Evolutionary conservation across 495 filamentous ascomycete species (phyloP), one percentile per base, ranked within the genome.

Genomic region (Talaromyces ruber): DNA sequence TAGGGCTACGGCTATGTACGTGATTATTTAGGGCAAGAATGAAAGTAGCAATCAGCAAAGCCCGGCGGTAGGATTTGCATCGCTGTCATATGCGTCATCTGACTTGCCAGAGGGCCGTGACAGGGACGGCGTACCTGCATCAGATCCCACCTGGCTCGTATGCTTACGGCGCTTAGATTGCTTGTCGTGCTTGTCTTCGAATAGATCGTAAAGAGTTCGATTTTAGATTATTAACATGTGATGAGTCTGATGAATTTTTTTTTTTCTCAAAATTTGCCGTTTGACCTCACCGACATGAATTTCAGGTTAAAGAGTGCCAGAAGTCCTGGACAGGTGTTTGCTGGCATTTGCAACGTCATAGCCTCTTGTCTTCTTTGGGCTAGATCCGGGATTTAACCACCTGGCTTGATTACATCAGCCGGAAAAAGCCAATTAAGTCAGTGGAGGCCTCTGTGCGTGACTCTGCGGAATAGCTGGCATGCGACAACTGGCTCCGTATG

Each of bases 91-190:
- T 53, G 50, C 50, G 50, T 53, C 50, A 53, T 53, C n/a, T 14
- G 12, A 53, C 25, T 24, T 53, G 50, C 21, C 21, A 53, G 18
- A 47, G n/a, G 43, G 18, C 43, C 2, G 43, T 47, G 43, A 47
- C 43, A 47, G 25, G 50, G 28, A 53, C 50, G 50, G 50, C 50
- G 50, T 53, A 53, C 50, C 50, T 53, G 50, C 50, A 53, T 53
- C 21, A 53, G 22, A 53, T 28, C 43, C 43, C 43, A n/a, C 43
- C 21, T 47, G 43, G 43, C 43, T 47, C 34, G 34, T 16, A 39
- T 39, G 34, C 14, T 34, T 34, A 34, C 34, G 14, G 34, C 14
- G 34, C 34, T 39, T 39, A 14, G 12, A 39, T 12, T 16, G 34
- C 34, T 39, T 39, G 34, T 3, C 34, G n/a, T 39, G 34, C 34